phyloP scores from a whole-genome alignment of 805 yeast genomes.

The Nakazawaea molendinolei region DNA sequence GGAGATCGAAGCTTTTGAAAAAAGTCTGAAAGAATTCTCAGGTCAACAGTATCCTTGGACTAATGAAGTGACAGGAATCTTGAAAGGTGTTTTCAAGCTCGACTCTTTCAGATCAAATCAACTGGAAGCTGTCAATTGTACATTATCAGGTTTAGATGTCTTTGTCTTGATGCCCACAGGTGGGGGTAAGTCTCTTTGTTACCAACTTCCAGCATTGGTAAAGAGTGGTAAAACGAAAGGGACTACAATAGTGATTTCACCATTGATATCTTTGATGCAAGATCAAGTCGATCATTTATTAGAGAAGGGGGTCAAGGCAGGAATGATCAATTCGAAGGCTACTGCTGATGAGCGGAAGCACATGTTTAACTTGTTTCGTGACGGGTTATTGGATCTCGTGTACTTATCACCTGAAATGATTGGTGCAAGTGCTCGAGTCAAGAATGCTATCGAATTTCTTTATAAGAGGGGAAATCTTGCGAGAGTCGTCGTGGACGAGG shows the following conservation, averaged over 20 bases:
- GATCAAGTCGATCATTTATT: slow-evolving; percentile 86
- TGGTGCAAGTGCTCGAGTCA: slow-evolving; percentile 64
- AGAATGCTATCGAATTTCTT: slow-evolving; percentile 51
- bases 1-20: slow-evolving; percentile 21
- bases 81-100: slow-evolving; percentile 57
- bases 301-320: slow-evolving; percentile 66
- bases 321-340: slow-evolving; percentile 80
- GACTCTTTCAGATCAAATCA: slow-evolving; percentile 74
- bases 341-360: slow-evolving; percentile 54
- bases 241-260: slow-evolving; percentile 88
- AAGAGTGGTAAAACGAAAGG: slow-evolving; percentile 70
- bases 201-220: slow-evolving; percentile 89
- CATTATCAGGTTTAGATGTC: slow-evolving; percentile 72
- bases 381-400: slow-evolving; percentile 66
- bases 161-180: slow-evolving; percentile 98
- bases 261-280: slow-evolving; percentile 93
- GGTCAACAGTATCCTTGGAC: slow-evolving; percentile 49
- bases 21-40: slow-evolving; percentile 22
- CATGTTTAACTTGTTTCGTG: slow-evolving; percentile 53
- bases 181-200: slow-evolving; percentile 95
- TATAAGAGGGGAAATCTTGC: slow-evolving; percentile 57
- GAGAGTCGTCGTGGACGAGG: slow-evolving; percentile 90
- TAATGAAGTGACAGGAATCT: slow-evolving; percentile 51
- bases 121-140: slow-evolving; percentile 77
- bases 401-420: slow-evolving; percentile 96